Evolutionary conservation across 495 filamentous ascomycete species (phyloP).

Genomic region (Podospora pseudoanserina): DNA sequence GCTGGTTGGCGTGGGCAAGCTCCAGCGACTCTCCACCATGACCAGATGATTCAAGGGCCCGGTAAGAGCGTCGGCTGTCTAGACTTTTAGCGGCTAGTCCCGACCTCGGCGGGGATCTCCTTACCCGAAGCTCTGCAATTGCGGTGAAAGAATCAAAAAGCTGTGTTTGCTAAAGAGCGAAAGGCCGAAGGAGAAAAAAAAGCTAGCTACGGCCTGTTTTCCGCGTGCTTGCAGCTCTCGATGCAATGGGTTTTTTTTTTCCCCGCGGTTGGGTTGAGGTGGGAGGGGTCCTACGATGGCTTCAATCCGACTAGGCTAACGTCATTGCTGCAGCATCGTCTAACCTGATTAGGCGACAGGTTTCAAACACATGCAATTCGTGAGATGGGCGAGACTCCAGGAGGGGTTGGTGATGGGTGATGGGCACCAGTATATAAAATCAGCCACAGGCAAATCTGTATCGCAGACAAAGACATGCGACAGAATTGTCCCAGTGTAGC

Average conservation of each 20-base stretch:
- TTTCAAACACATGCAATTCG: neutral
- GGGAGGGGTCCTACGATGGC: constrained; percentile 2
- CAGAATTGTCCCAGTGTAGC: neutral
- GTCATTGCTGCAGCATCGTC: constrained; percentile 32
- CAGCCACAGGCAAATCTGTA: neutral
- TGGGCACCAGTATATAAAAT: neutral
- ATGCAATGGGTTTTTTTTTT: neutral
- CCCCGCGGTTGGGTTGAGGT: neutral
- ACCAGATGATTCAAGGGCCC: constrained; percentile 12
- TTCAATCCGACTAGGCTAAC: constrained; percentile 14
- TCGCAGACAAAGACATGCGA: neutral
- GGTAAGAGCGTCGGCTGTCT: neutral
- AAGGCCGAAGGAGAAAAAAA: neutral
- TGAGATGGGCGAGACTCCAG: neutral
- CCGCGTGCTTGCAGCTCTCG: constrained; percentile 2
- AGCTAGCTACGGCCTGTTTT: constrained; percentile 6
- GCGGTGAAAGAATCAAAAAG: neutral
- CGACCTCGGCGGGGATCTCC: neutral
- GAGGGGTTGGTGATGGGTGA: neutral
- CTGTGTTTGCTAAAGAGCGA: neutral
- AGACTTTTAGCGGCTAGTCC: constrained; percentile 1
- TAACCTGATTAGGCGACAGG: constrained; percentile 13
- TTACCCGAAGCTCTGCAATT: neutral
- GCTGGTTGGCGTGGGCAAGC: constrained; percentile 24
- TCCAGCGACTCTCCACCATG: constrained; percentile 22